Base-by-base conservation (phyloP, 257 asterid species). In the Thymus mandschuricus region DNA sequence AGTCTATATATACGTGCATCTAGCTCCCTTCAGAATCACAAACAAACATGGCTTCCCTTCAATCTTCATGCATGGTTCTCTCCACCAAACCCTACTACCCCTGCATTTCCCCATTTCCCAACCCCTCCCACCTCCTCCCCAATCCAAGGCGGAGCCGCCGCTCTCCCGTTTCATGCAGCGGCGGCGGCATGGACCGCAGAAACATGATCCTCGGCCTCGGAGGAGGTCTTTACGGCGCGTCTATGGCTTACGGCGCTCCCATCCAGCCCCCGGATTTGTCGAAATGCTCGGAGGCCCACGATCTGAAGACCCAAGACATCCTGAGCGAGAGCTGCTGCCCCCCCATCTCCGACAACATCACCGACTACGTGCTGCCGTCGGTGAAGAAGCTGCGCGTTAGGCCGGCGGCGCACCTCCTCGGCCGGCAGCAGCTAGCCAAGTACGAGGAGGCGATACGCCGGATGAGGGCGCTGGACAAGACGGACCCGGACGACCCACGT, bases 401-500 rank as follows among this genome's bases (percentile, higher is more conserved):
- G 13, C 85, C 79, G 4, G 66, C 92, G 0, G 88, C 87, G 3
- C 90, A 87, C 52, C n/a, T 0, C 10, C 64, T 78, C 2, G 58
- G 33, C 11, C 35, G 13, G 7, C 82, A 75, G 1, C 76, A 81
- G 67, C 0, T 80, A 3, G 66, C 71, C 50, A 84, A 86, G 72
- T 84, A 58, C 59, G 80, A 82, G 60, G 66, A 55, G 6, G 91
- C 84, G 9, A 60, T 83, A 2, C 40, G 66, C 41, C 70, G 66
- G 2, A 84, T 84, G 90, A 79, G 60, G 57, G 72, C 56, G 52
- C 77, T 83, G 2, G 80, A 76, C 57, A 48, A 41, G 12, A 59
- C 66, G 4, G 88, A 87, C 66, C 92, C 89, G 1, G 8, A 41
- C 8, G 89, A 86, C 31, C 93, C 88, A 0, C 83, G 89, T 0